Percentiles rank a stretch among this genome's conserved stretches.
Conservation (phyloP, 106 monocot species). For the Amphibolis antarctica region DNA sequence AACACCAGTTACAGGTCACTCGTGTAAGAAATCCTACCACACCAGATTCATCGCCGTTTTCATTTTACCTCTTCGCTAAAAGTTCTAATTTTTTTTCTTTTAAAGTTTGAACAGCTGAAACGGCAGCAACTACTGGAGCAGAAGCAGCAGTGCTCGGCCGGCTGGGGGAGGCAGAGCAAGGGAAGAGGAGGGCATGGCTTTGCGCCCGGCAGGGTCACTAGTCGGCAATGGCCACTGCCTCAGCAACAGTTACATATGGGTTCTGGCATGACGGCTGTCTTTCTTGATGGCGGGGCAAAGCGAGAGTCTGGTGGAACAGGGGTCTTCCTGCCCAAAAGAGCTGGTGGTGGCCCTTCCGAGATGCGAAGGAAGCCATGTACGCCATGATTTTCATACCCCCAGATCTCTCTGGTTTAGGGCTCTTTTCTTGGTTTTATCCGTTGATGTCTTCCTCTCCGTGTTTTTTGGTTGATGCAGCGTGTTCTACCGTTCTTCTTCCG, state of each 20-base stretch:
- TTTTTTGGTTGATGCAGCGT: slow-evolving; percentile 30
- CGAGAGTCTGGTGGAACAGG: slow-evolving; percentile 57
- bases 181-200: not conserved
- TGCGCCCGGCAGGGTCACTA: not conserved
- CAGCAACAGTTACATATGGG: slow-evolving; percentile 9
- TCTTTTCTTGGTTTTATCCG: too few relatives aligned
- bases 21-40: slow-evolving; percentile 11
- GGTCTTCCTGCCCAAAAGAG: slow-evolving; percentile 54
- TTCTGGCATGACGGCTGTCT: slow-evolving; percentile 47
- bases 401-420: too few relatives aligned
- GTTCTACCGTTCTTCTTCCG: slow-evolving; percentile 55
- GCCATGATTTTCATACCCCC: not conserved
- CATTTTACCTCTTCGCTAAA: not conserved
- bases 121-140: slow-evolving; percentile 24
- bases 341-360: slow-evolving; percentile 1
- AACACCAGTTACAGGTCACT: slow-evolving; percentile 28
- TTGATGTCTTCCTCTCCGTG: too few relatives aligned
- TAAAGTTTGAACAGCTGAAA: slow-evolving; percentile 38
- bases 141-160: slow-evolving; percentile 6
- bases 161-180: slow-evolving; percentile 16
- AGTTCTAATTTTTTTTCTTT: not conserved
- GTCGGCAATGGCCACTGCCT: not conserved
- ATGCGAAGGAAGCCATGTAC: slow-evolving; percentile 38
- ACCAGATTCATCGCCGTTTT: not conserved
- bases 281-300: slow-evolving; percentile 23